Evolutionary conservation across 208 protist species (phyloP).

Genomic region (Trichomonas gallinae): DNA sequence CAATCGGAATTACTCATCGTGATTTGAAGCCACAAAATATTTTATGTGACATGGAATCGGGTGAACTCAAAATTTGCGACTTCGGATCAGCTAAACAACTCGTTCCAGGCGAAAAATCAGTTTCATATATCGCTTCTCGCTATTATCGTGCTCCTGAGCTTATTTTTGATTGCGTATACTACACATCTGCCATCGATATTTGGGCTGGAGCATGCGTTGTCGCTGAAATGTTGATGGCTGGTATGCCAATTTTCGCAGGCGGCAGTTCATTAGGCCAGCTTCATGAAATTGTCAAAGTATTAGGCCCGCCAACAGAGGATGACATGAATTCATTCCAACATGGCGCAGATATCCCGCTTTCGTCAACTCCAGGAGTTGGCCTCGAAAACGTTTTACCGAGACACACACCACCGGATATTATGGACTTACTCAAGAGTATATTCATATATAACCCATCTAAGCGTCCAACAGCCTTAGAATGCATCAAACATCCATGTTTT

Average conservation of each 20-base stretch:
- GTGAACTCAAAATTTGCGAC: slow-evolving; percentile 79
- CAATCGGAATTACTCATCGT: slow-evolving; percentile 63
- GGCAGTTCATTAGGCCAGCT: slow-evolving; percentile 67
- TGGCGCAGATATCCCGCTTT: background rate
- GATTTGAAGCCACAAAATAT: slow-evolving; percentile 86
- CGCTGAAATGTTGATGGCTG: slow-evolving; percentile 81
- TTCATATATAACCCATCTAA: background rate
- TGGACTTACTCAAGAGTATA: background rate
- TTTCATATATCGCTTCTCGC: slow-evolving; percentile 76
- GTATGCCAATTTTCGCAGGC: slow-evolving; percentile 79
- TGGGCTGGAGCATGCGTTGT: slow-evolving; percentile 82
- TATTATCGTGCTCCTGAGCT: slow-evolving; percentile 82
- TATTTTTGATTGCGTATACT: slow-evolving; percentile 77
- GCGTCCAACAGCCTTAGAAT: background rate
- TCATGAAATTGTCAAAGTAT: slow-evolving; percentile 76
- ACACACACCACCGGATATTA: background rate
- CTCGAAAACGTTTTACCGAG: background rate
- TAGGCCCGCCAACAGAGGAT: slow-evolving; percentile 15
- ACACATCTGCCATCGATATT: slow-evolving; percentile 72
- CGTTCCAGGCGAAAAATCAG: slow-evolving; percentile 60
- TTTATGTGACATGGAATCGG: slow-evolving; percentile 59
- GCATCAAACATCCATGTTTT: background rate
- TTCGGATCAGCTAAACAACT: slow-evolving; percentile 63
- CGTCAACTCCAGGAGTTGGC: background rate
- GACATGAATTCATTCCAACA: slow-evolving; percentile 19